These are phyloP conservation scores for Microcyclospora pomicola DNA, from an alignment of 2,329 filamentous ascomycete species.

Conservation along the genomic window DNA sequence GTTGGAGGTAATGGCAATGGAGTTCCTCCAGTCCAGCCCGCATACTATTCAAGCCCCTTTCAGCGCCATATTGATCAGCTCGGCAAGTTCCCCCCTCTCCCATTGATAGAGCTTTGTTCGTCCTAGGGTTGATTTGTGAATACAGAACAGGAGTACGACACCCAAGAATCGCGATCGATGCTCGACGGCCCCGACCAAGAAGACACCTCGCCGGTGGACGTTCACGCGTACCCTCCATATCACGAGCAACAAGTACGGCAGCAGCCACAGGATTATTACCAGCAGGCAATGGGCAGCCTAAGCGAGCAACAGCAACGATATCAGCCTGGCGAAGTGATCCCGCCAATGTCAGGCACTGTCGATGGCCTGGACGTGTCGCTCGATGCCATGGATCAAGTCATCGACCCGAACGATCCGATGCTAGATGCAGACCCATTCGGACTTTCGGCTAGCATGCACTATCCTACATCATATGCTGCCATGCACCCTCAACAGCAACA, in stretches of 20 bases:
- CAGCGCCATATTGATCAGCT: constrained; percentile 92
- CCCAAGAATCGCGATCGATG: constrained; percentile 46
- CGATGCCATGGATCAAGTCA: constrained; percentile 37
- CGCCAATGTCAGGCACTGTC: background rate
- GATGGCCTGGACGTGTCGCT: constrained; percentile 18
- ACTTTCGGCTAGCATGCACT: constrained; percentile 87
- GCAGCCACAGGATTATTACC: constrained; percentile 17
- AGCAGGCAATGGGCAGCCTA: constrained; percentile 1
- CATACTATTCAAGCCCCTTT: constrained; percentile 75
- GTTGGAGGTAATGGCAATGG: constrained; percentile 21
- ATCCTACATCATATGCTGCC: constrained; percentile 62
- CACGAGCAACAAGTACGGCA: constrained; percentile 12
- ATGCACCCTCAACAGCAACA: constrained; percentile 33
- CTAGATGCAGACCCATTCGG: constrained; percentile 90
- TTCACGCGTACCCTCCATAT: constrained; percentile 15
- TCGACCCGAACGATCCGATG: constrained; percentile 69
- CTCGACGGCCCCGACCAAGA: constrained; percentile 47
- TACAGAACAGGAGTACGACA: constrained; percentile 92
- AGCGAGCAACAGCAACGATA: constrained; percentile 5
- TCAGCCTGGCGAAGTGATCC: constrained; percentile 2
- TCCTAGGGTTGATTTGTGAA: constrained; percentile 53
- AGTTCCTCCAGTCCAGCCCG: constrained; percentile 20
- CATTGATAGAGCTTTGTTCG: constrained; percentile 47
- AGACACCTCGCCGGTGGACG: constrained; percentile 9
- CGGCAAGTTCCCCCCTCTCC: constrained; percentile 58